Evolutionary conservation across 192 early-diverging fungal genomes (phyloP), one percentile per base, ranked within the genome.

Genomic region (Pecoramyces ruminantium): DNA sequence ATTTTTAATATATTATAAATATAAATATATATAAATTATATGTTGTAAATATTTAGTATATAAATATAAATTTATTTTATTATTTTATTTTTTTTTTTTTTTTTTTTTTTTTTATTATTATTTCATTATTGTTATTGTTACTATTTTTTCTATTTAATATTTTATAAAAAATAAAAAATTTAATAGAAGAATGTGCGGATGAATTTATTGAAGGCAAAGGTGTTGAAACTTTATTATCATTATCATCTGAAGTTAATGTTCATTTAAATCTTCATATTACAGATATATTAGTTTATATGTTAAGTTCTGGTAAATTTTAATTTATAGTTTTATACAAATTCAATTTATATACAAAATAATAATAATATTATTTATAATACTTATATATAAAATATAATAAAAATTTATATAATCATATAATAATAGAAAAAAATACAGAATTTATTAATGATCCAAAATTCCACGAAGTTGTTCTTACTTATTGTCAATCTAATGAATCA

Each of bases 241-340:
- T 90, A 9, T 28, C 83, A n/a, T 29, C 80, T 67, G 77, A 81
- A 30, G 80, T 79, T 15, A 81, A 38, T 77, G 58, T 87, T 8
- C 88, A 90, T 81, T 67, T 90, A 16, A 83, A 83, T 78, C 78
- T 90, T 30, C 91, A 90, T 80, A 84, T 90, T 28, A 85, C 88
- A 29, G 89, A 90, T 78, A 87, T 91, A 38, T 83, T 90, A 42
- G 85, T 89, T 28, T 89, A 84, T 81, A 80, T 90, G 51, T 86
- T 84, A 80, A 80, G 85, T 78, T 80, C 86, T 30, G 80, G 83
- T 82, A 30, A 81, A 79, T 58, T 18, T 38, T 30, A 29, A 81
- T 13, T n/a, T 5, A 82, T 28, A 81, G 28, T 80, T 14, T 28
- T 29, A 28, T 15, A 29, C 79, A 30, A 84, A 78, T 28, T n/a